Base-by-base conservation (phyloP, 2,329 filamentous ascomycete species). In the Colletotrichum falcatum region DNA sequence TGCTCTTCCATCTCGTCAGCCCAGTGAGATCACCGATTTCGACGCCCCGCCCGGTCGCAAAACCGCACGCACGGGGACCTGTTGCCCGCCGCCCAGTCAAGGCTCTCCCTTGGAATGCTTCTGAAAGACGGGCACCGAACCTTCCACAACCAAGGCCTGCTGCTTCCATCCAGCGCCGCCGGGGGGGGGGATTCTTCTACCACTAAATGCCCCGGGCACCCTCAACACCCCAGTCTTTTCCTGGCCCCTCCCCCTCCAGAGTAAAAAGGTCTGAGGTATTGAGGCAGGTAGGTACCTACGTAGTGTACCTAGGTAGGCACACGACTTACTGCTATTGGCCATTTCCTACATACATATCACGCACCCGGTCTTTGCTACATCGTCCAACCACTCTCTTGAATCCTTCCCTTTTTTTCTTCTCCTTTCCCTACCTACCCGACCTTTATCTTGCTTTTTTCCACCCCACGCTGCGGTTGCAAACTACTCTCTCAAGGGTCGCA, bases 81-180 rank as follows among this genome's bases (percentile, higher is more conserved):
- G 46, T n/a, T 30, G 42, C 14, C 33, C 37, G 51, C 14, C 8
- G 49, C 18, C 42, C 56, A 35, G 69, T 44, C 68, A 63, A 62
- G 68, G 68, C 68, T 63, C 30, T 33, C 53, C 65, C 68, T 44
- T 54, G 44, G 30, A 33, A 46, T 46, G 1, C 46, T 44, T 59
- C 51, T 70, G 68, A 70, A 65, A 51, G 65, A 61, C 33, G 44
- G 30, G 59, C 59, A 69, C 65, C 74, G 74, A 75, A 75, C 65
- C 74, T 75, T 75, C 74, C 68, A 75, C 74, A 75, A 73, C 64
- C 74, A 64, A 48, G 59, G 58, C 67, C 46, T 67, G 67, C 62
- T 70, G 59, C 67, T 67, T 70, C 67, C 51, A 67, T 67, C 67
- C 37, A 70, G 58, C 62, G 51, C 53, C 51, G 44, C 64, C 58